phyloP scores from a whole-genome alignment of 2,329 filamentous ascomycete species.

The Hyphodiscus sp. region DNA sequence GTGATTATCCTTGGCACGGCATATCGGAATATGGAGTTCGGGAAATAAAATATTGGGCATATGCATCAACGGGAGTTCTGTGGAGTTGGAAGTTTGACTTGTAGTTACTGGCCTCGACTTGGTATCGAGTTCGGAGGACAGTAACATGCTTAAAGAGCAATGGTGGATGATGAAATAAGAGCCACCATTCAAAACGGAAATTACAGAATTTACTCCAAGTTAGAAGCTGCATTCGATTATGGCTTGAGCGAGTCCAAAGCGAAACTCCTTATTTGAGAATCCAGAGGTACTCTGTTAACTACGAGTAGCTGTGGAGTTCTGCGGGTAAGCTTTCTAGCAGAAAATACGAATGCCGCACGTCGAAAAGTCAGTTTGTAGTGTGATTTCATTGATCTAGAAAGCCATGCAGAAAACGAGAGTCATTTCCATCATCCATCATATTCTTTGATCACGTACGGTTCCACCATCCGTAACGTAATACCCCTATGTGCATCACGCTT shows the following conservation, averaged over 20 bases:
- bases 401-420: not conserved
- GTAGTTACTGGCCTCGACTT: not conserved
- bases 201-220: too few species aligned
- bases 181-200: too few species aligned
- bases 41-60: not conserved
- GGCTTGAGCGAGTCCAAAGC: too few species aligned
- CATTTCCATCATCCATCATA: not conserved
- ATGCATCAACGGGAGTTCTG: not conserved
- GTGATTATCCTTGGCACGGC: not conserved
- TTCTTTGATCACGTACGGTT: not conserved
- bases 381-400: not conserved
- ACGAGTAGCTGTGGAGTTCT: too few species aligned
- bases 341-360: too few species aligned
- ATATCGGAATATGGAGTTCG: not conserved
- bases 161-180: too few species aligned
- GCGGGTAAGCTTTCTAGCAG: too few species aligned
- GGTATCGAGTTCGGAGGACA: not conserved
- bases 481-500: not conserved
- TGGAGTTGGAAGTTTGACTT: not conserved
- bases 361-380: too few species aligned
- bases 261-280: too few species aligned
- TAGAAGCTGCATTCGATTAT: too few species aligned
- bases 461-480: not conserved
- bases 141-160: not conserved
- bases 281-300: too few species aligned